A percentile compares a stretch with the other conserved stretches of the same genome.
These are phyloP conservation scores for Gomphus bonarii DNA, from an alignment of 1,284 basidiomycete species.

Conservation along the genomic window DNA sequence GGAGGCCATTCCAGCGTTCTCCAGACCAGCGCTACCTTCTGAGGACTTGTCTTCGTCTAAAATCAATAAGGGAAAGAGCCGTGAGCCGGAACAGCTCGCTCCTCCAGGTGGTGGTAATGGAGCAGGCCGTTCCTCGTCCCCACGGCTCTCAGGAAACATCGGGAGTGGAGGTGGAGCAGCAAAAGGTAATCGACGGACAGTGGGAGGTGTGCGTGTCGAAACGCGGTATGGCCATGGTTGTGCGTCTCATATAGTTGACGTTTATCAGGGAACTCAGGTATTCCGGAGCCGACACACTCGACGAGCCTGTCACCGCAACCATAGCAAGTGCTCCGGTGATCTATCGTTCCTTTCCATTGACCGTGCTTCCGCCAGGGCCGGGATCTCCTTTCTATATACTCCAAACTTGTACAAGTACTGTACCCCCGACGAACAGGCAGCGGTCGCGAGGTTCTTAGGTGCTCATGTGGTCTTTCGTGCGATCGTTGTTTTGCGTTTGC, in stretches of 20 bases:
- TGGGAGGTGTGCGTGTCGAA: conserved; percentile 82
- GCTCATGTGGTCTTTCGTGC: conserved; percentile 14
- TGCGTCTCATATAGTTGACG: not conserved
- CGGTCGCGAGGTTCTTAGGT: conserved; percentile 75
- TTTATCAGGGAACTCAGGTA: conserved; percentile 38
- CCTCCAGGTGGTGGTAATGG: conserved; percentile 51
- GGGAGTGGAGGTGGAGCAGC: conserved; percentile 21
- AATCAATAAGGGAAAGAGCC: conserved; percentile 56
- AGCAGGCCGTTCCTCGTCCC: conserved; percentile 19
- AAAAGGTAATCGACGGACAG: conserved; percentile 44
- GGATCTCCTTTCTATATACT: conserved; percentile 82
- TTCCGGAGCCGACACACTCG: conserved; percentile 76
- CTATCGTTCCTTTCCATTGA: conserved; percentile 2
- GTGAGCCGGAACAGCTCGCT: conserved; percentile 48
- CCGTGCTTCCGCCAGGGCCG: conserved; percentile 45
- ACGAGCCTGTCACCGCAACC: conserved; percentile 82
- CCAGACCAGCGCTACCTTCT: conserved; percentile 43
- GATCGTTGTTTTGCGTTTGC: not conserved
- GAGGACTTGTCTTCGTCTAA: conserved; percentile 21
- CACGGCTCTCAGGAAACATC: conserved; percentile 13
- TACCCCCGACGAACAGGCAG: conserved; percentile 68
- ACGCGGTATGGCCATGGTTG: conserved; percentile 47
- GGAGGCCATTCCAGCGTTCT: conserved; percentile 66
- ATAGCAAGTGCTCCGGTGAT: conserved; percentile 50
- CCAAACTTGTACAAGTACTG: conserved; percentile 86